Conservation (phyloP, 306 rosid species). For the Purshia tridentata region DNA sequence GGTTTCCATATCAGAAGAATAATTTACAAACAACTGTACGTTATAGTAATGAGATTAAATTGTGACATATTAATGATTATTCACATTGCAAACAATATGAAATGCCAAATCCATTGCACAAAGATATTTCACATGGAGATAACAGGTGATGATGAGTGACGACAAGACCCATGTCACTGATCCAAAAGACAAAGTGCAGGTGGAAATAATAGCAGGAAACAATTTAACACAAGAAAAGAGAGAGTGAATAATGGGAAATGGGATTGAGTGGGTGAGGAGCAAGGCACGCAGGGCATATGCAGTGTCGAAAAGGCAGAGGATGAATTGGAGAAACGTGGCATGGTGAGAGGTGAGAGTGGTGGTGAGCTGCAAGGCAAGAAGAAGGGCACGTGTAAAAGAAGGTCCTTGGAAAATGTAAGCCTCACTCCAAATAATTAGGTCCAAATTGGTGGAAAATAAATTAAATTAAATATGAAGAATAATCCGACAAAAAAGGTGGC, state of each 20-base stretch:
- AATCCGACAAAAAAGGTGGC: slow-evolving; percentile 39
- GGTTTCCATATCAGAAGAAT: no score
- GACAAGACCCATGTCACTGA: not conserved
- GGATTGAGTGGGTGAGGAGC: not conserved
- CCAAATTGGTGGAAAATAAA: no score
- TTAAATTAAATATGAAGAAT: not conserved
- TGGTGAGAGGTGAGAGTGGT: slow-evolving; percentile 7
- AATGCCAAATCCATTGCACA: not conserved
- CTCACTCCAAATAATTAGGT: no score
- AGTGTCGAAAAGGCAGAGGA: not conserved
- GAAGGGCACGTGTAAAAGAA: slow-evolving; percentile 44
- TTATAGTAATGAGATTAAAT: no score
- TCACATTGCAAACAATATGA: not conserved
- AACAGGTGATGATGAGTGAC: not conserved
- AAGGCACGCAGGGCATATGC: no score
- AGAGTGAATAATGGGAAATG: not conserved
- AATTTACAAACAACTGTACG: no score
- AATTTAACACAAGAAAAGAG: not conserved
- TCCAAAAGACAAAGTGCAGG: not conserved
- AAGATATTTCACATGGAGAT: not conserved
- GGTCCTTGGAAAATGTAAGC: slow-evolving; percentile 13
- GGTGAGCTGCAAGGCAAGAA: slow-evolving; percentile 37
- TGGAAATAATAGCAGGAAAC: not conserved
- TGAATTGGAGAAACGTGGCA: slow-evolving; percentile 35
- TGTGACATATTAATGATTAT: not conserved